Conservation (phyloP, 805 yeast species). For the Yarrowia bubula region DNA sequence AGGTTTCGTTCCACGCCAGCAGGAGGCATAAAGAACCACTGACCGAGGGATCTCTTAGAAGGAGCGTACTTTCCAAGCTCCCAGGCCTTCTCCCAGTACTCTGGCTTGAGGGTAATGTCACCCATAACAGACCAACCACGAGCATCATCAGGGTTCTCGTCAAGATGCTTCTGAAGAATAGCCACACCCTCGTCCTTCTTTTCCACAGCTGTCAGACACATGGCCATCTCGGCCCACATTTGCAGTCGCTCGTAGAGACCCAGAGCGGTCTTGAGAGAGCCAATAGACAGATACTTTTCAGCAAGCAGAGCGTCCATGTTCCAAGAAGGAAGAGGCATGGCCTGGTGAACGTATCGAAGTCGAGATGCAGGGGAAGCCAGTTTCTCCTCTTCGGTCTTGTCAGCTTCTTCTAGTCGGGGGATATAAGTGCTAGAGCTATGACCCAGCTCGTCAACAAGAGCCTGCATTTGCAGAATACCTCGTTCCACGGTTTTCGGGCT, state of each 20-base stretch:
- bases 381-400: conserved; percentile 32
- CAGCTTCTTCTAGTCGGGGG: conserved; percentile 35
- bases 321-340: conserved; percentile 84
- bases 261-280: conserved; percentile 80
- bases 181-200: conserved; percentile 64
- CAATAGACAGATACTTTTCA: conserved; percentile 79
- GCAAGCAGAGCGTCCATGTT: conserved; percentile 77
- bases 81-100: conserved; percentile 85
- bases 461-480: conserved; percentile 89
- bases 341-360: conserved; percentile 64
- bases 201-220: conserved; percentile 86
- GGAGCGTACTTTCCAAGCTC: conserved; percentile 73
- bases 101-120: conserved; percentile 75
- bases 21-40: conserved; percentile 68
- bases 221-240: conserved; percentile 77
- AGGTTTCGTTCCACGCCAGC: conserved; percentile 48
- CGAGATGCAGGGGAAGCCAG: conserved; percentile 50
- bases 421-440: conserved; percentile 53
- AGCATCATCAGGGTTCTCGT: conserved; percentile 66
- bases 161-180: conserved; percentile 55
- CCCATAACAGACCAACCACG: conserved; percentile 83
- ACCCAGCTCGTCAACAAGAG: conserved; percentile 85
- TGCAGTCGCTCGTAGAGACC: conserved; percentile 81
- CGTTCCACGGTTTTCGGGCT: conserved; percentile 87
- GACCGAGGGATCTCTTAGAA: conserved; percentile 81